Base-by-base conservation (phyloP, 768 basidiomycete species). In the Rhizopogon vinicolor region DNA sequence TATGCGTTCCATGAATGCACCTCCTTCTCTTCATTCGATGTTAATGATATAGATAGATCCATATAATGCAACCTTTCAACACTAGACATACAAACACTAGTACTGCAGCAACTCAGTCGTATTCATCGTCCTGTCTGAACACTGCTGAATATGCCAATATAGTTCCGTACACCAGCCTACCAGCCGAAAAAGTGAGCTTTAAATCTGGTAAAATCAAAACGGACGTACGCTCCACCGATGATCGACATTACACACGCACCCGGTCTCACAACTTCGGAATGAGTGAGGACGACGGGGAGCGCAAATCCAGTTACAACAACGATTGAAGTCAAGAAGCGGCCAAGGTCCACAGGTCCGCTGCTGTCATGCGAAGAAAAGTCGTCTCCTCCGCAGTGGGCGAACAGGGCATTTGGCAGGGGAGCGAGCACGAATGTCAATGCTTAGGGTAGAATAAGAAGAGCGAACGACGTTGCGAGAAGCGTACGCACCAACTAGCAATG, bases 341-440 rank as follows among this genome's bases (percentile, higher is more conserved):
- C 97, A 37, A 98, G 81, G 75, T 98, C 97, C 45, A 92, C 71
- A 37, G 90, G 80, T 40, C 86, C 85, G 10, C 84, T 72, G 50
- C 85, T 86, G 68, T 89, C 89, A 58, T 86, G 87, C 33, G 86
- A 76, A 2, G 89, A 82, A 68, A 95, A 88, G 62, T 98, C 94
- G 67, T 97, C 95, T 10, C 80, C 80, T 48, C 89, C 91, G 70
- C 94, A 97, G 70, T 94, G 87, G n/a, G 92, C 77, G 69, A 94
- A 98, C 44, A 98, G 65, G 13, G 93, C 90, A 67, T 99, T 99
- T 3, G 97, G 97, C 18, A 98, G 76, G 22, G 97, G 97, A 1
- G 97, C 97, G 62, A 98, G 78, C 35, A 98, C 90, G 71, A 98
- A 99, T 18, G 87, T 95, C 57, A 97, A 73, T 9, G 97, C 97